Evolutionary conservation across 2,329 filamentous ascomycete genomes (phyloP).

Genomic region (Alternaria sp.): DNA sequence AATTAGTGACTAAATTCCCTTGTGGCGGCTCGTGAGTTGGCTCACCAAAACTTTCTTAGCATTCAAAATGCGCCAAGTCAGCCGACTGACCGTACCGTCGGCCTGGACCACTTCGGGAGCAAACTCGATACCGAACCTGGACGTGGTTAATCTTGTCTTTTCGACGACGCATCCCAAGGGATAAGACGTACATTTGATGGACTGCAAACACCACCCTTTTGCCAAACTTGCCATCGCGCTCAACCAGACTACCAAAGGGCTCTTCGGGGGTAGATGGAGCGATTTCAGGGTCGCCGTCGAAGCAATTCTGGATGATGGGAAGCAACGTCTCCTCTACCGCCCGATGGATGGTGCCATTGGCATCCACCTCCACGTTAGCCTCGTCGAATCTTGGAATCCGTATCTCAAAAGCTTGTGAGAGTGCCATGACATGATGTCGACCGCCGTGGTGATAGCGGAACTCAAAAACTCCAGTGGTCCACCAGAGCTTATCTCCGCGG

Average conservation of each 20-base stretch:
- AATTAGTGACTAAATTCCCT: constrained; percentile 8
- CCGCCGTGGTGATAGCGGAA: constrained; percentile 96
- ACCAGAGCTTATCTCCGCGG: constrained; percentile 92
- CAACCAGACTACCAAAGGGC: constrained; percentile 82
- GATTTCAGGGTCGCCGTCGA: constrained; percentile 90
- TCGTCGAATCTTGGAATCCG: constrained; percentile 83
- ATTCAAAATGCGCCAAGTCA: constrained; percentile 94
- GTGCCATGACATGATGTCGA: constrained; percentile 90
- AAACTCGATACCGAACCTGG: constrained; percentile 88
- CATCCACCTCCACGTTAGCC: constrained; percentile 68
- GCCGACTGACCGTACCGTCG: constrained; percentile 86
- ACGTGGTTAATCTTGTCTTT: neutral
- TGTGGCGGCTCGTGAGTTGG: constrained; percentile 29
- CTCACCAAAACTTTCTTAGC: constrained; percentile 92
- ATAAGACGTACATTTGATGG: constrained; percentile 77
- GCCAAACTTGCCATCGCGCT: constrained; percentile 87
- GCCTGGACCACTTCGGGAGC: constrained; percentile 90
- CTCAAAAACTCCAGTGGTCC: constrained; percentile 95
- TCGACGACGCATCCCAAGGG: neutral
- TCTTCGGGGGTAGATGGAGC: constrained; percentile 83
- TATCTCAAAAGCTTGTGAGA: constrained; percentile 93
- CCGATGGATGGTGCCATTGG: constrained; percentile 68
- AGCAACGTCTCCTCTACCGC: constrained; percentile 81
- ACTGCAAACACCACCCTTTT: constrained; percentile 92
- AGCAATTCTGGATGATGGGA: constrained; percentile 87